phyloP scores from a whole-genome alignment of 2,329 filamentous ascomycete genomes.

The Cercospora nicotianae region DNA sequence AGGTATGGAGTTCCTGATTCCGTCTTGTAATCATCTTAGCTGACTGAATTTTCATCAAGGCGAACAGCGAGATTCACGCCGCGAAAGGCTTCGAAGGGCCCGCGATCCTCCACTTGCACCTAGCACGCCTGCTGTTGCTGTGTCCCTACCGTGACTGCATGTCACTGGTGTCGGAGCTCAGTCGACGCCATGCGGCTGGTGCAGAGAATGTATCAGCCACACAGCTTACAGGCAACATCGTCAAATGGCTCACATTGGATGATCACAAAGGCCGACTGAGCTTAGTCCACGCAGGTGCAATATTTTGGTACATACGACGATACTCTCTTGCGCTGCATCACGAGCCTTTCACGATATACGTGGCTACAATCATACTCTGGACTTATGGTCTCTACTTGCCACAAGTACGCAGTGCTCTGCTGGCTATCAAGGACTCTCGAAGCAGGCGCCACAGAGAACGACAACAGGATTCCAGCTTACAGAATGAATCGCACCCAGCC shows the following conservation, averaged over 20 bases:
- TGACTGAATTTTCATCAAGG: neutral
- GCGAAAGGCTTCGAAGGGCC: slow-evolving; percentile 18
- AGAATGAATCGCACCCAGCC: neutral
- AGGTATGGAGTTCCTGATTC: neutral
- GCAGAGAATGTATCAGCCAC: slow-evolving; percentile 2
- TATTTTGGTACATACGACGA: slow-evolving; percentile 23
- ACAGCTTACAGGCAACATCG: slow-evolving; percentile 16
- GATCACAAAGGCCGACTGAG: slow-evolving; percentile 22
- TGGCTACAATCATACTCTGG: slow-evolving; percentile 19
- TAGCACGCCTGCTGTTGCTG: slow-evolving; percentile 19
- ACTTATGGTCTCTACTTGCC: slow-evolving; percentile 22
- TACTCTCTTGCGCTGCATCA: slow-evolving; percentile 17
- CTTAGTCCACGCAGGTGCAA: slow-evolving; percentile 22
- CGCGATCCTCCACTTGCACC: slow-evolving; percentile 19
- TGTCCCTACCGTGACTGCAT: slow-evolving; percentile 19
- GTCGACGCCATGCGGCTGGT: neutral
- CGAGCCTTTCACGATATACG: slow-evolving; percentile 19
- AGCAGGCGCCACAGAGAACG: neutral
- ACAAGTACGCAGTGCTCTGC: slow-evolving; percentile 7
- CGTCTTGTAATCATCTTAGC: neutral
- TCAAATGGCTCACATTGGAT: slow-evolving; percentile 21
- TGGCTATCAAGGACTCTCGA: slow-evolving; percentile 9
- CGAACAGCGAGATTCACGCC: slow-evolving; percentile 17
- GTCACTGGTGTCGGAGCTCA: slow-evolving; percentile 8
- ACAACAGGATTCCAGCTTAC: neutral